Evolutionary conservation across 108 stramenopile species (phyloP), one percentile per base, ranked within the genome.

Genomic region (Fragilaria crotonensis): DNA sequence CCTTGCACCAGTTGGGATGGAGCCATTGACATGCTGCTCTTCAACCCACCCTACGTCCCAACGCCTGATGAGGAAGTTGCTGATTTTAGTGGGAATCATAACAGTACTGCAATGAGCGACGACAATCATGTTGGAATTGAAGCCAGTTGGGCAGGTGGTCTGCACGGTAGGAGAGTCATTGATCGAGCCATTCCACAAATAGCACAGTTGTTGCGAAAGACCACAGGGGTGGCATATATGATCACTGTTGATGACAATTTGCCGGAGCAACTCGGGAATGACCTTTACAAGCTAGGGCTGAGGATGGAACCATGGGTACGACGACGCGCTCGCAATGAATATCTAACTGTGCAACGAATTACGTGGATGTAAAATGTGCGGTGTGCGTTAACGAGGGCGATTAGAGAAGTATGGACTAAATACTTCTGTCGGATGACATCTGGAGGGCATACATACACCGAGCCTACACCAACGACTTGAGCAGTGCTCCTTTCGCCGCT

Each of bases 41-140:
- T 96, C 74, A 96, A 96, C 66, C 95, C 95, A 26, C 95, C 95
- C 5, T 96, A 96, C 52, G 95, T 96, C 45, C 90, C 93, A 26
- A 96, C 95, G 9, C 81, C 85, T 0, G 75, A 89, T 33, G 79
- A 76, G 0, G 95, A 96, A 71, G 87, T 96, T 5, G 77, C 72
- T 14, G 75, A 77, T 2, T n/a, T n/a, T n/a, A n/a, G n/a, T n/a
- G n/a, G n/a, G n/a, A n/a, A n/a, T n/a, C n/a, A n/a, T n/a, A n/a
- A n/a, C n/a, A n/a, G n/a, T n/a, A n/a, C n/a, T n/a, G n/a, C n/a
- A n/a, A n/a, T n/a, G n/a, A n/a, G n/a, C n/a, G n/a, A n/a, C n/a
- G n/a, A n/a, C n/a, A n/a, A n/a, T n/a, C n/a, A n/a, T n/a, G 57
- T 67, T 32, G 93, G 84, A 9, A 96, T 96, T 48, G 87, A 87